phyloP scores from a whole-genome alignment of 1,284 basidiomycete species.

The Tilletia horrida region DNA sequence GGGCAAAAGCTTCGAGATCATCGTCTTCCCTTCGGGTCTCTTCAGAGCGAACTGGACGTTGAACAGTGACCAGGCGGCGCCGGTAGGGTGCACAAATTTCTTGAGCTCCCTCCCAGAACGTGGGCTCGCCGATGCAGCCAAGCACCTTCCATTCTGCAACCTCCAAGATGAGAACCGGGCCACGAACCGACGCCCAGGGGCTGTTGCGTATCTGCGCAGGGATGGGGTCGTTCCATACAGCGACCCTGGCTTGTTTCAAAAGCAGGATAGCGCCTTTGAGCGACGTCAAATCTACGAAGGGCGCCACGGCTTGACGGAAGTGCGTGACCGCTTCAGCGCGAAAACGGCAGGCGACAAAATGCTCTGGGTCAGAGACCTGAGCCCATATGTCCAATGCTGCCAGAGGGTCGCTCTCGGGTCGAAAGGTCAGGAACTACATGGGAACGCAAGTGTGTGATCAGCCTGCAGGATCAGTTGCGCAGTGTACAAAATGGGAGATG shows the following conservation, averaged over 20 bases:
- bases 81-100: not conserved
- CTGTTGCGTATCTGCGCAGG: slow-evolving; percentile 8
- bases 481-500: not conserved
- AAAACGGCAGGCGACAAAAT: slow-evolving; percentile 12
- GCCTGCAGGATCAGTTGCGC: not conserved
- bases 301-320: not conserved
- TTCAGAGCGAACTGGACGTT: not conserved
- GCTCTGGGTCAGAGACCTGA: slow-evolving; percentile 14
- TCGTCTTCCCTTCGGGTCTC: not conserved
- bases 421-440: slow-evolving; percentile 10
- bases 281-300: slow-evolving; percentile 2
- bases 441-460: not conserved
- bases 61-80: not conserved
- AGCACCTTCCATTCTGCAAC: not conserved
- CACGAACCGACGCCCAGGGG: not conserved
- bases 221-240: not conserved
- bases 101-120: slow-evolving; percentile 11
- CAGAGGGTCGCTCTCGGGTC: not conserved
- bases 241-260: not conserved
- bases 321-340: not conserved
- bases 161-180: not conserved
- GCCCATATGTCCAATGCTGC: slow-evolving; percentile 1
- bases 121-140: not conserved
- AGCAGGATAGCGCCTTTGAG: slow-evolving; percentile 2
- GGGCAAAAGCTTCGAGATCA: not conserved